phyloP scores from a whole-genome alignment of 768 basidiomycete species.

The Boletales sp. region DNA sequence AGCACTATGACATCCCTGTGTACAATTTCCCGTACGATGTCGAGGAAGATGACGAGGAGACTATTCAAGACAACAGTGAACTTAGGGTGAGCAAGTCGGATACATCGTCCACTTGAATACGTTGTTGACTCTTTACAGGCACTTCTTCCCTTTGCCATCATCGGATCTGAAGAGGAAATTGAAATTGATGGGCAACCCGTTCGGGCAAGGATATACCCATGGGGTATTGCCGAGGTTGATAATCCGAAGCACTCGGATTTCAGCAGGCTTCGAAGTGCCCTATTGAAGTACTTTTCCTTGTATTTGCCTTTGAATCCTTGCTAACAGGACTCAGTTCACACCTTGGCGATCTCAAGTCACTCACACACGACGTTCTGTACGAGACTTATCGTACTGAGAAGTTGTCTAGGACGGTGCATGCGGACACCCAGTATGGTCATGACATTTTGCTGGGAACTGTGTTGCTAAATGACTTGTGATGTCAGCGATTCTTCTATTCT shows the following conservation, averaged over 20 bases:
- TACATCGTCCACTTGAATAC: neutral
- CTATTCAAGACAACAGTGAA: slow-evolving; percentile 95
- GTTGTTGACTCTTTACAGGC: slow-evolving; percentile 43
- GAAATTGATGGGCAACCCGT: slow-evolving; percentile 89
- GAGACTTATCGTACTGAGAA: slow-evolving; percentile 99
- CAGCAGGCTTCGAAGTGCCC: slow-evolving; percentile 83
- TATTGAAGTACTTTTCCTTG: slow-evolving; percentile 64
- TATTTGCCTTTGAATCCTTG: neutral
- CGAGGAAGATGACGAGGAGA: slow-evolving; percentile 99
- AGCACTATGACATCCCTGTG: slow-evolving; percentile 95
- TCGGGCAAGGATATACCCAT: slow-evolving; percentile 93
- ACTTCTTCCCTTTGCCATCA: slow-evolving; percentile 92
- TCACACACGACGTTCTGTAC: slow-evolving; percentile 92
- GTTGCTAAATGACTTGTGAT: slow-evolving; percentile 22
- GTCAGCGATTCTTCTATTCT: slow-evolving; percentile 82
- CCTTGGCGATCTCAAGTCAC: slow-evolving; percentile 87
- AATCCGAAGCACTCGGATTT: slow-evolving; percentile 99
- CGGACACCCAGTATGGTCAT: slow-evolving; percentile 61
- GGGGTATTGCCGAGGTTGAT: slow-evolving; percentile 98
- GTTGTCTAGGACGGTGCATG: slow-evolving; percentile 82
- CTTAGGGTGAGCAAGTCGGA: slow-evolving; percentile 60
- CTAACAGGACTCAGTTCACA: slow-evolving; percentile 65
- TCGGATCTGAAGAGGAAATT: slow-evolving; percentile 96
- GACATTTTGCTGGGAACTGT: neutral
- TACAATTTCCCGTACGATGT: slow-evolving; percentile 99